phyloP scores from a whole-genome alignment of 164 flowering plant species.

The Tetrastigma voinierianum region DNA sequence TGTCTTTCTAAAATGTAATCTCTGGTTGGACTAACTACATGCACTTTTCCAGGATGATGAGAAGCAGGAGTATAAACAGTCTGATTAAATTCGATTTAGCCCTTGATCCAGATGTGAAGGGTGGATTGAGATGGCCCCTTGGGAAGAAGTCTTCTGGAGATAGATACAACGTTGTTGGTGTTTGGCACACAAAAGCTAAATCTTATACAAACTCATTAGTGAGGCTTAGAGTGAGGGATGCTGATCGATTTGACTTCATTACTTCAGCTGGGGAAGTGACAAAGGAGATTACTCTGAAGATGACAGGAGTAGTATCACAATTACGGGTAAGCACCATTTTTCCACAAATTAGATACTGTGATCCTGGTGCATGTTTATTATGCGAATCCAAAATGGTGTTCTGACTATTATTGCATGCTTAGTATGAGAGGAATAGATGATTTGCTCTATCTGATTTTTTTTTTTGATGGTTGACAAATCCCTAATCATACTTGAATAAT shows the following conservation, averaged over 20 bases:
- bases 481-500: too few species aligned
- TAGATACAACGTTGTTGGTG: conserved; percentile 37
- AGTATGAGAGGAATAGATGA: not conserved
- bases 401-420: not conserved
- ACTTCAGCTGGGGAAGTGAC: conserved; percentile 45
- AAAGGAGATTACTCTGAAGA: conserved; percentile 38
- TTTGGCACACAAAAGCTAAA: conserved; percentile 46
- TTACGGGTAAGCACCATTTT: conserved; percentile 26
- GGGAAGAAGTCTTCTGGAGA: conserved; percentile 43
- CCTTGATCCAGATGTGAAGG: conserved; percentile 45
- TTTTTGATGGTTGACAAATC: not conserved
- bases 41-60: conserved; percentile 44
- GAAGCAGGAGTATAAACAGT: conserved; percentile 26
- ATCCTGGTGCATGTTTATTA: not conserved
- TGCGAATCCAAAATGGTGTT: not conserved
- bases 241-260: conserved; percentile 50
- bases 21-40: not conserved
- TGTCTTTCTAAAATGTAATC: not conserved
- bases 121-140: conserved; percentile 62
- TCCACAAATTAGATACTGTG: not conserved
- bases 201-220: conserved; percentile 27
- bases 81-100: conserved; percentile 40
- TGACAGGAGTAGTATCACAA: conserved; percentile 27
- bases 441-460: not conserved
- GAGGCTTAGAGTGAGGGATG: conserved; percentile 43